phyloP scores from a whole-genome alignment of 2,329 filamentous ascomycete genomes.

The Colletotrichum orbiculare region DNA sequence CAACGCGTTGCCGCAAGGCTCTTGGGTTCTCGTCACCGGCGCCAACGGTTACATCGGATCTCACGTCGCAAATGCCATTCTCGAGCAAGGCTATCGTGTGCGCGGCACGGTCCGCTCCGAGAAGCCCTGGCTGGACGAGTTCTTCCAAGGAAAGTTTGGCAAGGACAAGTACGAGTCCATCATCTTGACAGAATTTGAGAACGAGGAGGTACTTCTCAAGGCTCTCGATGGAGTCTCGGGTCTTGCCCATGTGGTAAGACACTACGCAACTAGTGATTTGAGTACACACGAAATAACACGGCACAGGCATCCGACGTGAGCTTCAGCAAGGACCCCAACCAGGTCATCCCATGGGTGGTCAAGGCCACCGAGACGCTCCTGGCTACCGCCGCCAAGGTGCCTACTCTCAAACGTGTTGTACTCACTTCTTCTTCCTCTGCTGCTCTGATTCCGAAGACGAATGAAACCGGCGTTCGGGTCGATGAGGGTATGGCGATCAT shows the following conservation, averaged over 20 bases:
- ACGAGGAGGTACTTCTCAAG: slow-evolving; percentile 40
- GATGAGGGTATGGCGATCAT: slow-evolving; percentile 36
- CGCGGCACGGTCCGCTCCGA: slow-evolving; percentile 56
- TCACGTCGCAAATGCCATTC: slow-evolving; percentile 51
- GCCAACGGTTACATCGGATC: slow-evolving; percentile 55
- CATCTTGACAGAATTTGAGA: slow-evolving; percentile 47
- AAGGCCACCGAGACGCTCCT: slow-evolving; percentile 44
- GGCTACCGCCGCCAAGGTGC: slow-evolving; percentile 46
- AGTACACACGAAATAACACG: slow-evolving; percentile 34
- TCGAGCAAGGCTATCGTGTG: slow-evolving; percentile 54
- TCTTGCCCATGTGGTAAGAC: slow-evolving; percentile 36
- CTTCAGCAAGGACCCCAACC: slow-evolving; percentile 49
- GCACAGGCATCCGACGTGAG: slow-evolving; percentile 47
- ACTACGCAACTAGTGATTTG: slow-evolving; percentile 36
- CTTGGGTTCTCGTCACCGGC: slow-evolving; percentile 54
- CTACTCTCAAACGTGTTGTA: slow-evolving; percentile 53
- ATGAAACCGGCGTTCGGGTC: slow-evolving; percentile 21
- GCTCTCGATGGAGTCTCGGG: slow-evolving; percentile 41
- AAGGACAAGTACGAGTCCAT: slow-evolving; percentile 48
- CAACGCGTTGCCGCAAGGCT: slow-evolving; percentile 42
- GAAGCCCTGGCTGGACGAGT: slow-evolving; percentile 44
- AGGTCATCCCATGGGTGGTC: slow-evolving; percentile 50
- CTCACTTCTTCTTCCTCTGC: slow-evolving; percentile 50
- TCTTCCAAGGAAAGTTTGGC: slow-evolving; percentile 47
- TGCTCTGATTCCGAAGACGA: slow-evolving; percentile 36